A percentile compares a stretch with the other conserved stretches of the same genome.
These are phyloP conservation scores for Chlorencoelia australis DNA, from an alignment of 2,329 filamentous ascomycete species.

Conservation along the genomic window DNA sequence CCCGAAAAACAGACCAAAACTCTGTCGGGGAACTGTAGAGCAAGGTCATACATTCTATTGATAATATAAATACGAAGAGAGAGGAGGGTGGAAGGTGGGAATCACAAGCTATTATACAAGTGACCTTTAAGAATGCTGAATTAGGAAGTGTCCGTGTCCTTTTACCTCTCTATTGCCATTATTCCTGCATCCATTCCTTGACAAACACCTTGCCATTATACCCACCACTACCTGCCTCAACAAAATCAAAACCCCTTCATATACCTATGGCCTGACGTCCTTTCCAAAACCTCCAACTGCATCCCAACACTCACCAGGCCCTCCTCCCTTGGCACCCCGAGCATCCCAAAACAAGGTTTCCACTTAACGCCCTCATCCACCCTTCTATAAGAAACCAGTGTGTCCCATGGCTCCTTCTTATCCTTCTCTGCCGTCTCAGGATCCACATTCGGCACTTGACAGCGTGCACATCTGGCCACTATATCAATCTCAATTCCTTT, in stretches of 20 bases:
- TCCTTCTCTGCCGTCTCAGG: constrained; percentile 29
- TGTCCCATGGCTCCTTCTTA: constrained; percentile 43
- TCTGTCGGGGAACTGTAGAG: no score
- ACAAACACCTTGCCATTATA: no score
- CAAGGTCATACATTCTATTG: no score
- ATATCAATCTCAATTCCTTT: constrained; percentile 38
- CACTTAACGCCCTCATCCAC: constrained; percentile 52
- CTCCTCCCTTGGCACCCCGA: constrained; percentile 47
- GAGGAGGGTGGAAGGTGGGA: no score
- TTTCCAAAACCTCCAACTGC: constrained; percentile 45
- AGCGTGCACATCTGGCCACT: constrained; percentile 57
- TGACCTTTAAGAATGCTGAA: no score
- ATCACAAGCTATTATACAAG: no score
- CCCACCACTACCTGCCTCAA: no score
- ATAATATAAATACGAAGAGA: no score
- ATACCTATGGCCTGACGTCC: constrained; percentile 48
- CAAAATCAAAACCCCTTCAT: constrained; percentile 27
- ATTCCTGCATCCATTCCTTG: no score
- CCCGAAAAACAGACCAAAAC: no score
- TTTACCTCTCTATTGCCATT: no score
- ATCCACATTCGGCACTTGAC: constrained; percentile 61
- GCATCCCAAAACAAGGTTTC: constrained; percentile 59
- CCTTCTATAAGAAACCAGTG: constrained; percentile 45
- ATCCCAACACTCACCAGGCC: constrained; percentile 47
- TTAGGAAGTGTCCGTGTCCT: no score